Evolutionary conservation across 257 asterid genomes (phyloP), one percentile per base, ranked within the genome.

Genomic region (Plantago elongata): DNA sequence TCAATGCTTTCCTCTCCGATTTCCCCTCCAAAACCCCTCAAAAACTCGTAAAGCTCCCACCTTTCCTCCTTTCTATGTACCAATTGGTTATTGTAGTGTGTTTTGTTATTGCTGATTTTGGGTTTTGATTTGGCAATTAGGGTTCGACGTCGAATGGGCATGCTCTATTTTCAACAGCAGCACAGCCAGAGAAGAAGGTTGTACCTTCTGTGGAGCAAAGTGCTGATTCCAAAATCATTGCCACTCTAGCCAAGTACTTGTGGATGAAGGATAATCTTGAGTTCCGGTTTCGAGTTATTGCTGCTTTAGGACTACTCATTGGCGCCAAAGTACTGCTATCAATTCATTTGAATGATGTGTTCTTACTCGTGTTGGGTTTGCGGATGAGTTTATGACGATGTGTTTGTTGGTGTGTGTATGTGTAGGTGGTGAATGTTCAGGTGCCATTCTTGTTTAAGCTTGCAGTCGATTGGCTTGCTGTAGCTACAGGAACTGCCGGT

Each of bases 381-480:
- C 27, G 43, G n/a, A n/a, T n/a, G n/a, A n/a, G n/a, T n/a, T n/a
- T 40, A 11, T 66, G 51, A 16, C 9, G 11, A 62, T 48, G 50
- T 51, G 22, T 60, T 44, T 66, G 47, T 13, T 9, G 57, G 62
- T 70, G 66, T 61, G 55, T 58, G 61, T 61, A 51, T 58, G 61
- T 70, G 69, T 78, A 93, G 99, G 99, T 93, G 63, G 55, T 93
- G 67, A 93, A 89, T 79, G 96, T 93, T 72, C 99, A 93, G 82
- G 99, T 89, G 64, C 99, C 99, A 9, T 87, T 93, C 83, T 79
- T 93, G 85, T 89, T 93, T 75, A 93, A 93, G 84, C 80, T 89
- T 44, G 89, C 99, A n/a, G 94, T 93, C 72, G 99, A 93, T 72
- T 87, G 96, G 95, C 71, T 93, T 63, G 74, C 95, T 49, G 75